Evolutionary conservation across 495 filamentous ascomycete genomes (phyloP).

Genomic region (Trichoderma parareesei): DNA sequence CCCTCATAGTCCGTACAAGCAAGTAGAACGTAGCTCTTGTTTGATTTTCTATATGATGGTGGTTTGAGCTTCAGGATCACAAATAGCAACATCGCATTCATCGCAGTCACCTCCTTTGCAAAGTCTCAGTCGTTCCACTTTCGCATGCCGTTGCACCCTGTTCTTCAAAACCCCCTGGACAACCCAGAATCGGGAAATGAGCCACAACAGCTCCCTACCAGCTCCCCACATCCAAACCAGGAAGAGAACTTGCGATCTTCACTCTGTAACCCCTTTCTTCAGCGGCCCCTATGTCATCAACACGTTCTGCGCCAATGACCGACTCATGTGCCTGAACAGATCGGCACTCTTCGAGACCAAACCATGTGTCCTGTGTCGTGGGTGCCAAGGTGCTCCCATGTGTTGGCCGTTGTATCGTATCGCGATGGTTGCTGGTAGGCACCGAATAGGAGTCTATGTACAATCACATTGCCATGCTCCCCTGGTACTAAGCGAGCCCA

Average conservation of each 20-base stretch:
- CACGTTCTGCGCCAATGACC: background rate
- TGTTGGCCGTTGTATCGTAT: background rate
- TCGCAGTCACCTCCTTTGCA: too few relatives aligned
- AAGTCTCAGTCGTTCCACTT: too few relatives aligned
- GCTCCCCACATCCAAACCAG: background rate
- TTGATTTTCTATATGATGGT: too few relatives aligned
- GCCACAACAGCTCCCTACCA: background rate
- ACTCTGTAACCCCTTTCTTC: background rate
- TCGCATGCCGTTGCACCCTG: background rate
- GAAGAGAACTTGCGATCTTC: conserved; percentile 5
- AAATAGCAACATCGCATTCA: too few relatives aligned
- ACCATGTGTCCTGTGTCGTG: background rate
- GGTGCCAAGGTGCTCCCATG: too few relatives aligned
- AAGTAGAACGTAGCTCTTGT: too few relatives aligned
- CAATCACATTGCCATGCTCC: background rate
- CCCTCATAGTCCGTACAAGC: too few relatives aligned
- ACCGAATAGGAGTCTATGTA: background rate
- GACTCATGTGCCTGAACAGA: background rate
- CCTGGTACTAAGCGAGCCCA: background rate
- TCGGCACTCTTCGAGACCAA: background rate
- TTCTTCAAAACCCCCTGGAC: background rate
- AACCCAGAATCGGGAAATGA: background rate
- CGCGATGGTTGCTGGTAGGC: background rate
- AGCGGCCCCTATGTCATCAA: background rate
- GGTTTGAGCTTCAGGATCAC: too few relatives aligned